Percentiles rank a stretch among this genome's conserved stretches.
These are phyloP conservation scores for Trapa incisa DNA, from an alignment of 345 rosid genomes.

Conservation along the genomic window DNA sequence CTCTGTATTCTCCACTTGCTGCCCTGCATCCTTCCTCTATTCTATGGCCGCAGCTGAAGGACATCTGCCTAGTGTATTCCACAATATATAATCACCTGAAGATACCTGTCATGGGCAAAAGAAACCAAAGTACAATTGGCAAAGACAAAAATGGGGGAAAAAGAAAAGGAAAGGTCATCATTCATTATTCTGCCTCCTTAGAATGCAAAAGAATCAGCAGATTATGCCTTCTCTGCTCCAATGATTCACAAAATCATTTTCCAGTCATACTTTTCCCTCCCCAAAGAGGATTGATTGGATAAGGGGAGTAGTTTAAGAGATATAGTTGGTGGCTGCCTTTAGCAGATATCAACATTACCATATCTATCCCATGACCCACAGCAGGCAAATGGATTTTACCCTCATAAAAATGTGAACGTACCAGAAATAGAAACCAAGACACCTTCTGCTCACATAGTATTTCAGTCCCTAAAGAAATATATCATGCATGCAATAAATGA, in stretches of 20 bases:
- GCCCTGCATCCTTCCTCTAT: conserved; percentile 3
- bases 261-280: background rate
- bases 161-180: background rate
- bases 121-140: background rate
- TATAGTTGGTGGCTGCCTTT: background rate
- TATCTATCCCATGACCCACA: background rate
- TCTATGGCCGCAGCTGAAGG: conserved; percentile 37
- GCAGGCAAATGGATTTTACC: background rate
- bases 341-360: background rate
- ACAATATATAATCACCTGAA: conserved; percentile 78
- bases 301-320: background rate
- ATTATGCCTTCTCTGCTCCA: background rate
- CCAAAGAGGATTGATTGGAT: background rate
- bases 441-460: background rate
- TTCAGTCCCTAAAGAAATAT: background rate
- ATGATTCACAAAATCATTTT: background rate
- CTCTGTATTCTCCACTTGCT: background rate
- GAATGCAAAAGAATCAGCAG: background rate
- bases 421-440: background rate
- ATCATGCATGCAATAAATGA: background rate
- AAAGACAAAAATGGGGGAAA: background rate
- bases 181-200: background rate
- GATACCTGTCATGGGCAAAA: conserved; percentile 33
- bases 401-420: background rate
- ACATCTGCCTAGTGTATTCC: conserved; percentile 93